Evolutionary conservation across 495 filamentous ascomycete genomes (phyloP).

Genomic region (Lasiosphaeriaceae sp.): DNA sequence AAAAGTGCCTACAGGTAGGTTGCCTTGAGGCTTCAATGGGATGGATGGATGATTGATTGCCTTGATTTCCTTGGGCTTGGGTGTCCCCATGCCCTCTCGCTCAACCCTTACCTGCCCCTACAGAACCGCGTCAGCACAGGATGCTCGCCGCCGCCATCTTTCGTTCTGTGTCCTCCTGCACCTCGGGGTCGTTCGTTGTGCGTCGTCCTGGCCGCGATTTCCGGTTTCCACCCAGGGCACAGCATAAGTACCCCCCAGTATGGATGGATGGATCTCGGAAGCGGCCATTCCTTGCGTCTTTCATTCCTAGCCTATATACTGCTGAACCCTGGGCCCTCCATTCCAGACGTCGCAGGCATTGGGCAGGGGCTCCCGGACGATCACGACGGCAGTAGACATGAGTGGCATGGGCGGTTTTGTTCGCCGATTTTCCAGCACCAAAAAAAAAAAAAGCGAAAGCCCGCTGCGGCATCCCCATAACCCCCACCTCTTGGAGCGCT

Average conservation of each 20-base stretch:
- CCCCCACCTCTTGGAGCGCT: no score
- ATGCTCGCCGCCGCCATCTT: not conserved
- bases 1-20: not conserved
- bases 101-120: no score
- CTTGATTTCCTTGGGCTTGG: not conserved
- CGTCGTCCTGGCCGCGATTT: not conserved
- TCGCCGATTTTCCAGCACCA: not conserved
- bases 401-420: constrained; percentile 1
- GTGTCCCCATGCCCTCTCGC: not conserved
- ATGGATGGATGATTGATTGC: no score
- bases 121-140: no score
- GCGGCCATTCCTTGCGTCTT: constrained; percentile 14
- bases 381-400: constrained; percentile 6
- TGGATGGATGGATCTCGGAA: constrained; percentile 11
- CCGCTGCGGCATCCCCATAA: no score
- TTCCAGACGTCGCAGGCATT: constrained; percentile 20
- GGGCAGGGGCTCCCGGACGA: constrained; percentile 9
- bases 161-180: no score
- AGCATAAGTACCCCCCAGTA: not conserved
- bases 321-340: constrained; percentile 10
- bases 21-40: no score
- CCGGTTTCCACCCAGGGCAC: constrained; percentile 4
- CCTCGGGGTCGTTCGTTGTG: not conserved
- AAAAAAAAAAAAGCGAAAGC: not conserved
- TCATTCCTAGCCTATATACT: constrained; percentile 24